Conservation (phyloP, 1,139 yeast species). For the Komagataea norvegica region DNA sequence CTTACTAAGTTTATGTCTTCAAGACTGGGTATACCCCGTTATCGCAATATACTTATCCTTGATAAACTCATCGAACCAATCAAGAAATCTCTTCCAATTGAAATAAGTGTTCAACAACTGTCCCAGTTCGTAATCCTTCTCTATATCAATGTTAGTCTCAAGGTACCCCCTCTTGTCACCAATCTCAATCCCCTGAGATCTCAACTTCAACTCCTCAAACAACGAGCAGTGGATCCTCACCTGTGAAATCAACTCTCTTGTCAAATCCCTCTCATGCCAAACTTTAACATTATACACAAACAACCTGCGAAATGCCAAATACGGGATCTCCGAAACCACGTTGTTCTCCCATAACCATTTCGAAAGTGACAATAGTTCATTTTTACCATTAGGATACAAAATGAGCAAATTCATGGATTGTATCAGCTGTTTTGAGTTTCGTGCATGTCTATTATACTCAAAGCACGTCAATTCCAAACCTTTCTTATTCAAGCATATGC, state of each 20-base stretch:
- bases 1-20: not conserved
- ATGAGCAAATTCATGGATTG: slow-evolving; percentile 7
- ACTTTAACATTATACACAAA: slow-evolving; percentile 11
- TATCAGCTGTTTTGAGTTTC: slow-evolving; percentile 2
- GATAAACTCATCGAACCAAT: slow-evolving; percentile 20
- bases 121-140: slow-evolving; percentile 11
- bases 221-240: slow-evolving; percentile 18
- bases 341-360: slow-evolving; percentile 22
- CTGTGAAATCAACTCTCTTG: slow-evolving; percentile 17
- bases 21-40: not conserved
- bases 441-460: slow-evolving; percentile 15
- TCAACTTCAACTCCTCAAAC: slow-evolving; percentile 17
- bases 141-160: slow-evolving; percentile 11
- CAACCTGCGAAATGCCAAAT: slow-evolving; percentile 16
- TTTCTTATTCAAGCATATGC: slow-evolving; percentile 15
- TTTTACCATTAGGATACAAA: slow-evolving; percentile 10
- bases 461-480: slow-evolving; percentile 11
- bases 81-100: slow-evolving; percentile 19
- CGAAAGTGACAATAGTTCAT: slow-evolving; percentile 12
- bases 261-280: slow-evolving; percentile 16
- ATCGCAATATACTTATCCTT: slow-evolving; percentile 14
- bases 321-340: slow-evolving; percentile 20
- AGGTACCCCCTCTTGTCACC: slow-evolving; percentile 14
- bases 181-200: slow-evolving; percentile 12
- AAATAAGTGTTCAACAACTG: slow-evolving; percentile 15